Conservation (phyloP, 495 filamentous ascomycete species). For the Glarea lozoyensis region DNA sequence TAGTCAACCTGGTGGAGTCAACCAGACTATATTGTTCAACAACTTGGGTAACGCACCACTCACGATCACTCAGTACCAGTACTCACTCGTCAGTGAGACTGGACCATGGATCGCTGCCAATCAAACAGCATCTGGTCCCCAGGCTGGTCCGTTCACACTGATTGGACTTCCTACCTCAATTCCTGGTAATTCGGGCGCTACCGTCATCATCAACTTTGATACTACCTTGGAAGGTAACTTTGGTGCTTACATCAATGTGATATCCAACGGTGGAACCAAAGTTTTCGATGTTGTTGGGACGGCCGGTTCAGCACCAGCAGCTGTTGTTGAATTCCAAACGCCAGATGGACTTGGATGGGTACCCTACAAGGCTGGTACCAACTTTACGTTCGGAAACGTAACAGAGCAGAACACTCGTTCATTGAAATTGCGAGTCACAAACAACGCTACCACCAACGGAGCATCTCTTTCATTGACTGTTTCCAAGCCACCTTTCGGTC, state of each 20-base stretch:
- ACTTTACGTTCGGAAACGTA: slow-evolving; percentile 38
- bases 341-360: slow-evolving; percentile 36
- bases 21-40: slow-evolving; percentile 23
- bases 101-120: slow-evolving; percentile 27
- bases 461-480: slow-evolving; percentile 35
- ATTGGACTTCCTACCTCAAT: slow-evolving; percentile 28
- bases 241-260: slow-evolving; percentile 29
- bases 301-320: slow-evolving; percentile 31
- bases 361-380: slow-evolving; percentile 23
- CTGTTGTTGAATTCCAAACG: slow-evolving; percentile 37
- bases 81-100: slow-evolving; percentile 27
- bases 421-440: slow-evolving; percentile 34
- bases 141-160: slow-evolving; percentile 33
- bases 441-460: slow-evolving; percentile 26
- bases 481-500: slow-evolving; percentile 38
- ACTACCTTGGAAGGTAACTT: slow-evolving; percentile 29
- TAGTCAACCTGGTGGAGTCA: slow-evolving; percentile 17
- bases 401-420: slow-evolving; percentile 27
- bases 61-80: slow-evolving; percentile 26
- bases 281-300: slow-evolving; percentile 29
- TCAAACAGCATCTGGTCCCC: slow-evolving; percentile 19
- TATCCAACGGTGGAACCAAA: slow-evolving; percentile 32
- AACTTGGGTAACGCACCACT: slow-evolving; percentile 29
- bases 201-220: slow-evolving; percentile 32
- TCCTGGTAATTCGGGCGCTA: slow-evolving; percentile 19